These are phyloP conservation scores for Neoboletus subvelutipes DNA, from an alignment of 768 basidiomycete species.

Conservation along the genomic window DNA sequence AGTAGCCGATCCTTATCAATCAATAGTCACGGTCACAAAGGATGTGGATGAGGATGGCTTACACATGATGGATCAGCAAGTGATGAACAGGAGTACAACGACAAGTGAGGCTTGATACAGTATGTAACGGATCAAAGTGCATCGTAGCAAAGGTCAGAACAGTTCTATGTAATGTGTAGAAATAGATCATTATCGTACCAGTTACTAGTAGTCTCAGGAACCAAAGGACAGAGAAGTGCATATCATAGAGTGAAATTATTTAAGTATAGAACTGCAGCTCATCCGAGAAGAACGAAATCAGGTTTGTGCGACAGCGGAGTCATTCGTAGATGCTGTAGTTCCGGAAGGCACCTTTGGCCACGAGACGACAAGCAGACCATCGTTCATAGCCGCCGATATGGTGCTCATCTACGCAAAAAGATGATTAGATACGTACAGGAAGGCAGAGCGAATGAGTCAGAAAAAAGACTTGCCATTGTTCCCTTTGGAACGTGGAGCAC, in stretches of 20 bases:
- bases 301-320: background rate
- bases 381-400: slow-evolving; percentile 39
- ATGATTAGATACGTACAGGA: background rate
- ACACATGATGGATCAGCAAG: background rate
- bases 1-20: background rate
- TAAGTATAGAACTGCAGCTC: background rate
- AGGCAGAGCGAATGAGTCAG: background rate
- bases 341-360: slow-evolving; percentile 36
- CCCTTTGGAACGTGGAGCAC: slow-evolving; percentile 37
- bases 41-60: background rate
- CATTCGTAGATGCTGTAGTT: slow-evolving; percentile 10
- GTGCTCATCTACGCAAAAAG: slow-evolving; percentile 30
- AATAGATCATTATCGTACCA: slow-evolving; percentile 1
- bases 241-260: slow-evolving; percentile 9
- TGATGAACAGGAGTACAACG: background rate
- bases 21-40: background rate
- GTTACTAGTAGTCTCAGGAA: slow-evolving; percentile 8
- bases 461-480: slow-evolving; percentile 31
- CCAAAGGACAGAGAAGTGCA: background rate
- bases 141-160: background rate
- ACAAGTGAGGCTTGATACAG: background rate
- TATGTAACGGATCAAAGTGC: background rate
- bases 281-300: slow-evolving; percentile 3
- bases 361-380: slow-evolving; percentile 39
- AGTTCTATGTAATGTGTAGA: background rate